Base-by-base conservation (phyloP, 805 yeast species). In the Myxozyma geophila region DNA sequence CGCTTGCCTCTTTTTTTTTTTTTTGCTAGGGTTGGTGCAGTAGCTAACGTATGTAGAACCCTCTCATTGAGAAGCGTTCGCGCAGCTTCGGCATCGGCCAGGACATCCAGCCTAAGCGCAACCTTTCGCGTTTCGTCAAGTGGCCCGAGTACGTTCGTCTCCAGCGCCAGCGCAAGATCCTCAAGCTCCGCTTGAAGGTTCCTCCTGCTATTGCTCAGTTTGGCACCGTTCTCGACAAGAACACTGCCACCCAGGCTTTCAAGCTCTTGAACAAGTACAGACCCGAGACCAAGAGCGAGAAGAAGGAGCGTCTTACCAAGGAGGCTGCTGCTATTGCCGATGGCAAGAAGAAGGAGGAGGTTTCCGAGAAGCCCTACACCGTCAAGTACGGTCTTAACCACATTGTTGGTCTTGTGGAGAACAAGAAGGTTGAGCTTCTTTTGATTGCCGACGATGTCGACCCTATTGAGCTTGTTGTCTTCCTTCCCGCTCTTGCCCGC, bases 341-440 rank as follows among this genome's bases (percentile, higher is more conserved):
- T 79, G 98, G 98, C 81, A 92, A 92, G 87, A 85, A 90, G 82
- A 92, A 90, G 81, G 92, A 90, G 83, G 98, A 92, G 75, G 97
- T 88, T 75, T 91, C 97, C 75, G 88, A 92, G 80, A 93, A 93
- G 87, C 99, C 99, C 77, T 91, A 85, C 82, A 93, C 85, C 76
- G 96, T 93, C 81, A 93, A 93, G 87, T 93, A 87, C 86, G 99
- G 99, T 87, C 86, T 93, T 78, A 93, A 93, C 92, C 99, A 93
- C 84, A 97, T 93, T 84, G 97, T 92, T 76, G 88, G 96, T 69
- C 87, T 93, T 74, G 82, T 93, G 76, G 99, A 93, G 87, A 90
- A 91, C 96, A 95, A 93, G 89, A 93, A 93, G 88, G 96, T 97
- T 74, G 90, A 91, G 83, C 87, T 93, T 76, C 98, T 93, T 70